Evolutionary conservation across 2,329 filamentous ascomycete genomes (phyloP).

Genomic region (Arthrinium puccinioides): DNA sequence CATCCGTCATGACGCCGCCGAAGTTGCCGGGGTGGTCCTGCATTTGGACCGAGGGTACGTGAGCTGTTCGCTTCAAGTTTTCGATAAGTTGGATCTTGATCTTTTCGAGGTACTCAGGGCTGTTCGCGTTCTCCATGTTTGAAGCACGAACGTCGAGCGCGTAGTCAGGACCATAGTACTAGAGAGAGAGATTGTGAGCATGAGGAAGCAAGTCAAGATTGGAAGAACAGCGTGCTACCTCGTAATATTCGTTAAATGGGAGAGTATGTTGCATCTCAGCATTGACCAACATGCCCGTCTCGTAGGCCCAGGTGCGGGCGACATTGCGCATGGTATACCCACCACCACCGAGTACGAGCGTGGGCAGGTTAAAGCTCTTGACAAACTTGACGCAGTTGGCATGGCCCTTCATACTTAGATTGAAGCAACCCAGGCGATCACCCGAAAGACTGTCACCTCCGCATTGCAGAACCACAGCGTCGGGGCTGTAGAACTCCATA

Average conservation of each 20-base stretch:
- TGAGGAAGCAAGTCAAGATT: slow-evolving; percentile 25
- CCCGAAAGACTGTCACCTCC: slow-evolving; percentile 92
- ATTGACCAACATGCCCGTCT: slow-evolving; percentile 84
- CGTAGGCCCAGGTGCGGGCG: slow-evolving; percentile 92
- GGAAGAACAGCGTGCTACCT: slow-evolving; percentile 51
- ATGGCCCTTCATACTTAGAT: slow-evolving; percentile 93
- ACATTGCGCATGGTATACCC: slow-evolving; percentile 98
- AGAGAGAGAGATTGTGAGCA: slow-evolving; percentile 10
- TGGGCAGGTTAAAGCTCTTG: slow-evolving; percentile 76
- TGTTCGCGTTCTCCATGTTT: slow-evolving; percentile 88
- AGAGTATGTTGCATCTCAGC: slow-evolving; percentile 75
- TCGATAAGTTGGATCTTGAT: slow-evolving; percentile 77
- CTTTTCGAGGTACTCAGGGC: slow-evolving; percentile 71
- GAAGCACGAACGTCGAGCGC: slow-evolving; percentile 83
- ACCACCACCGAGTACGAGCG: slow-evolving; percentile 89
- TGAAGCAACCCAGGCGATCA: slow-evolving; percentile 92
- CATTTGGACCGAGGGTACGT: slow-evolving; percentile 87
- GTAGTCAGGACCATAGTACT: slow-evolving; percentile 90
- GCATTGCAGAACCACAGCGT: slow-evolving; percentile 91
- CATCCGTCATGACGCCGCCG: slow-evolving; percentile 55
- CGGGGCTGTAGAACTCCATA: slow-evolving; percentile 80
- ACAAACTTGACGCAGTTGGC: slow-evolving; percentile 90
- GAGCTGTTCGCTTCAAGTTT: slow-evolving; percentile 78
- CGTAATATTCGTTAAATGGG: slow-evolving; percentile 95
- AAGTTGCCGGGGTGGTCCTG: slow-evolving; percentile 63